Base-by-base conservation (phyloP, 148 eudicot genomes). In the Gaultheria prostrata region DNA sequence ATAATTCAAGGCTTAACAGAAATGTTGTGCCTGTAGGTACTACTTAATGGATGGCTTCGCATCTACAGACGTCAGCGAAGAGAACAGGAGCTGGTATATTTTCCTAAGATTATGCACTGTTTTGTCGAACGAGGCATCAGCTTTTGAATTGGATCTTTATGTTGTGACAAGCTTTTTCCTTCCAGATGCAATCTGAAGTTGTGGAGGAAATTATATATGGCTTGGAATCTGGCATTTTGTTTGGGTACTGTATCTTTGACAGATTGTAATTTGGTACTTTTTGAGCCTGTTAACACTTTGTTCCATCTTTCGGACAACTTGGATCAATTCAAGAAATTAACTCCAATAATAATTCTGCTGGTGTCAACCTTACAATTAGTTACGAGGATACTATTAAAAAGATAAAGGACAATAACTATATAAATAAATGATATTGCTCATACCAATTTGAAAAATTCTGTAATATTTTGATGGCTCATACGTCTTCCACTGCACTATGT, bases 111-210 rank as follows among this genome's bases (percentile, higher is more conserved):
- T 50, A 18, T 21, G 80, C 11, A 71, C 48, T 78, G 50, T 53
- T 45, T 12, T 63, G 33, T 39, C 13, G 43, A 61, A 59, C 72
- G 26, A 18, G 39, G 59, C 57, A 18, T 85, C 32, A n/a, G 79
- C 67, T 63, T 51, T 35, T 80, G 45, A 26, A 30, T 46, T 78
- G 67, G 50, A 14, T 45, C 32, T 80, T 39, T 15, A n/a, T 78
- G 30, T 82, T 48, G 69, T 81, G 61, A 77, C 70, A 24, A 26
- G 72, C 39, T 82, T 72, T 65, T 76, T 15, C 79, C 59, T 82
- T 88, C 84, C 89, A 97, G 99, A 93, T 95, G 95, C 96, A 97
- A 86, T 97, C 95, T 84, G 98, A 97, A 87, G 99, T 93, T 83
- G 93, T 95, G 77, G 99, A 97, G 82, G 99, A 97, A 86, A 92